Percentiles rank a stretch among this genome's conserved stretches.
These are phyloP conservation scores for Pezicula rhizophila DNA, from an alignment of 2,329 filamentous ascomycete genomes.

Conservation along the genomic window DNA sequence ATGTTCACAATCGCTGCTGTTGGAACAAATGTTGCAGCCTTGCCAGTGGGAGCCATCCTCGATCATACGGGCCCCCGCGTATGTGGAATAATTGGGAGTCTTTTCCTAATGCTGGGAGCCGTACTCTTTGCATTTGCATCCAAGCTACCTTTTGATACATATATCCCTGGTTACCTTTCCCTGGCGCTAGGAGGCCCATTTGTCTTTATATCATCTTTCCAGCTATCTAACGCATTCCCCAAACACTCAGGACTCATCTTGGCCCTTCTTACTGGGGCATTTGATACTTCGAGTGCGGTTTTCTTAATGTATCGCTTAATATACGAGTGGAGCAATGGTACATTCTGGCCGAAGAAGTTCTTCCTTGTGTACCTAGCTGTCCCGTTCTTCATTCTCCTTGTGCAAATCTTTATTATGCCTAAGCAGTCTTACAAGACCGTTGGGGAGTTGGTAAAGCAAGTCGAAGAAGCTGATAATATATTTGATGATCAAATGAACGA, in stretches of 20 bases:
- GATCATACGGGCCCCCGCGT: slow-evolving; percentile 76
- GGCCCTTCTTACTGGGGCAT: slow-evolving; percentile 73
- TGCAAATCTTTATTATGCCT: slow-evolving; percentile 69
- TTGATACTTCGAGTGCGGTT: slow-evolving; percentile 74
- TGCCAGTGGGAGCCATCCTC: slow-evolving; percentile 79
- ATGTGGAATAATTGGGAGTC: slow-evolving; percentile 64
- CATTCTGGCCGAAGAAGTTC: slow-evolving; percentile 60
- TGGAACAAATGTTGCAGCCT: slow-evolving; percentile 77
- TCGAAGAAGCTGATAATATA: slow-evolving; percentile 45
- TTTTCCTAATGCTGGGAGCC: slow-evolving; percentile 65
- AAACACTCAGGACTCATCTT: slow-evolving; percentile 72
- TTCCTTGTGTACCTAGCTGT: slow-evolving; percentile 69
- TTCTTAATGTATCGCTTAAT: slow-evolving; percentile 70
- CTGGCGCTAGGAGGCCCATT: slow-evolving; percentile 75
- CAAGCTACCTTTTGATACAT: slow-evolving; percentile 64
- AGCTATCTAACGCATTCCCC: slow-evolving; percentile 79
- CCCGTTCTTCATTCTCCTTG: slow-evolving; percentile 57
- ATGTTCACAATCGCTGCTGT: slow-evolving; percentile 93
- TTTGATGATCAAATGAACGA: slow-evolving; percentile 54
- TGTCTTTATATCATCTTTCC: slow-evolving; percentile 77
- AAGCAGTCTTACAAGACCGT: slow-evolving; percentile 75
- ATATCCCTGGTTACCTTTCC: slow-evolving; percentile 67
- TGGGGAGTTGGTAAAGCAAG: slow-evolving; percentile 72
- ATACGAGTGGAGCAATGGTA: slow-evolving; percentile 52
- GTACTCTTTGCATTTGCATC: slow-evolving; percentile 65